Base-by-base conservation (phyloP, 345 rosid species). In the Microthlaspi erraticum region DNA sequence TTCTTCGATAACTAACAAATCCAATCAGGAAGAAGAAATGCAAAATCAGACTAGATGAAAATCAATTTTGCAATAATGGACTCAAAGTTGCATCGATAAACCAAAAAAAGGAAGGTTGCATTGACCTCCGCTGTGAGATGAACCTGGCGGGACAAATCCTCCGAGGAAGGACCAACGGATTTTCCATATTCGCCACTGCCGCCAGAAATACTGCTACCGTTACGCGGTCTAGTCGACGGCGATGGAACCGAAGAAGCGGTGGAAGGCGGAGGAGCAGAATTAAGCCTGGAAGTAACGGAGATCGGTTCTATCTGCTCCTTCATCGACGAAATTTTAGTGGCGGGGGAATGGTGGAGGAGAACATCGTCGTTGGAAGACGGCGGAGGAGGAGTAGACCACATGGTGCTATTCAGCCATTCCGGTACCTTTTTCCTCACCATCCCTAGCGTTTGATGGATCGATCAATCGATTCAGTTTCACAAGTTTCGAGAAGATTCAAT, bases 351-450 rank as follows among this genome's bases (percentile, higher is more conserved):
- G 48, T 71, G 78, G 63, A 32, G 78, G 54, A 64, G 45, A 66
- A 62, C 69, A 44, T 85, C 90, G 61, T 85, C 86, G 71, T 51
- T 43, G 13, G 81, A 51, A 60, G 62, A 60, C 50, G 66, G 33
- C 74, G 60, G 83, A 59, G 72, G 80, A 52, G 84, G 46, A 78
- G 90, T 73, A 67, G 90, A 82, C 98, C 98, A 94, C 66, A 94
- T 78, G 60, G 98, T 84, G 78, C 93, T 94, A 74, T 94, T 94
- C 23, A 94, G 85, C 99, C 99, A 94, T 82, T 94, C 99, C 61
- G 99, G 99, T 8, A 92, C 96, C 45, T 80, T 80, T 73, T 91
- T 92, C 87, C 81, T 92, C 85, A 74, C 91, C 98, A 92, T 95
- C 8, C 58, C 49, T 71, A 51, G 20, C 50, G 58, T 17, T 59